Conservation (phyloP, 2,329 filamentous ascomycete genomes). For the Botrytis elliptica region DNA sequence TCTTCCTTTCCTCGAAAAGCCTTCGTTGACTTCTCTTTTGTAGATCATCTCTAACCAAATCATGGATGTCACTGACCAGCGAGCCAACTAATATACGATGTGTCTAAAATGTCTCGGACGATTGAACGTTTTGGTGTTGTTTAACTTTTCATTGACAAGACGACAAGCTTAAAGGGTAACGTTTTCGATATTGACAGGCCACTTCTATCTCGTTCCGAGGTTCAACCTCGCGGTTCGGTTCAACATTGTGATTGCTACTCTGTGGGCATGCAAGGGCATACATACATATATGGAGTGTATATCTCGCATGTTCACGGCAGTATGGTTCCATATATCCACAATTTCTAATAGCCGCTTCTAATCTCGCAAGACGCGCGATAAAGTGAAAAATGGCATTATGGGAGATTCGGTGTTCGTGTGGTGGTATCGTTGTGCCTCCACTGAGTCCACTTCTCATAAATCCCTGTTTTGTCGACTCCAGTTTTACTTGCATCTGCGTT, state of each 20-base stretch:
- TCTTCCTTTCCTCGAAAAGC: background rate
- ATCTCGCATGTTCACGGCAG: background rate
- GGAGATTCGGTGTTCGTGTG: background rate
- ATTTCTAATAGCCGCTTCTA: constrained; percentile 3
- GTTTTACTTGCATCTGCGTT: background rate
- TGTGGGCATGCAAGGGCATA: background rate
- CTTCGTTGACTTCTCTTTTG: background rate
- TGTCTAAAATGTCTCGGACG: constrained; percentile 11
- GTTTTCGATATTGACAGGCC: background rate
- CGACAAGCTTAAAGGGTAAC: constrained; percentile 2
- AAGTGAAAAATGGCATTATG: constrained; percentile 2
- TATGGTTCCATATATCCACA: background rate
- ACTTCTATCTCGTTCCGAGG: background rate
- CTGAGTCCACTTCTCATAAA: background rate
- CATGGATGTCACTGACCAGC: constrained; percentile 16
- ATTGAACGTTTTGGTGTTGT: background rate
- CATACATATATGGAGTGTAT: background rate
- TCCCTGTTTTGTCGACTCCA: background rate
- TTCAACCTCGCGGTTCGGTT: background rate
- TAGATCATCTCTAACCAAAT: constrained; percentile 9
- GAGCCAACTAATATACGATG: background rate
- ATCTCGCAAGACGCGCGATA: constrained; percentile 15
- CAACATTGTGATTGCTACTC: background rate
- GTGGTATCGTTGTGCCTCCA: background rate
- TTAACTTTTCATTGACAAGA: constrained; percentile 8